phyloP scores from a whole-genome alignment of 208 protist genomes.

The Leishmania aethiopica region DNA sequence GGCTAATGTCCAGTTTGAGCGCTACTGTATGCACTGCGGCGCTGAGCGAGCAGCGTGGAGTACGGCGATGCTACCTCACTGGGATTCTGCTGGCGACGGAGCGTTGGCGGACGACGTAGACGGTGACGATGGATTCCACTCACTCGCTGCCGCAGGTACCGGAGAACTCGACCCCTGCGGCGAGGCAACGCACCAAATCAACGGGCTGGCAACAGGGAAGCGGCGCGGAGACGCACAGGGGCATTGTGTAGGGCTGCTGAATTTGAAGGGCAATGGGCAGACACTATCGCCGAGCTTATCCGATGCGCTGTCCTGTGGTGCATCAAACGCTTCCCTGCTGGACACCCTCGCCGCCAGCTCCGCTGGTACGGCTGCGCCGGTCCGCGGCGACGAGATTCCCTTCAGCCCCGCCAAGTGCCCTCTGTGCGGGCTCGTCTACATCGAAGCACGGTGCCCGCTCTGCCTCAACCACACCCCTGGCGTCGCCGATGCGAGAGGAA shows the following conservation, averaged over 20 bases:
- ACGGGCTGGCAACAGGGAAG: neutral
- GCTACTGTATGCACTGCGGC: constrained; percentile 81
- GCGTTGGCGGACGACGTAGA: neutral
- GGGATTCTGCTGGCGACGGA: neutral
- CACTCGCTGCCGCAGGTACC: neutral
- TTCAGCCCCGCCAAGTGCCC: constrained; percentile 71
- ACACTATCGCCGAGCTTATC: neutral
- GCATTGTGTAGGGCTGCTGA: neutral
- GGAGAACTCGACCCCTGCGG: neutral
- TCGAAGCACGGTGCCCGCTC: constrained; percentile 76
- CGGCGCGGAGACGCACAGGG: neutral
- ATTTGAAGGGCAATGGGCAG: neutral
- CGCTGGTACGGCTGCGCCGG: neutral
- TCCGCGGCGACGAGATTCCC: constrained; percentile 34
- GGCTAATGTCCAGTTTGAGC: constrained; percentile 79
- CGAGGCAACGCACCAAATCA: neutral
- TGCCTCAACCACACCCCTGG: constrained; percentile 57
- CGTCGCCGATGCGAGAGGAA: constrained; percentile 43
- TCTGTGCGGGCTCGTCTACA: constrained; percentile 61
- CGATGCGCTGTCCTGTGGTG: neutral
- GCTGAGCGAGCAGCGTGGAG: constrained; percentile 22
- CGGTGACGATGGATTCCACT: too few species aligned
- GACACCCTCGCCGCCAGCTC: neutral
- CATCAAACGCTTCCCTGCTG: neutral
- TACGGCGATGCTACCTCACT: constrained; percentile 1